Evolutionary conservation across 2,329 filamentous ascomycete species (phyloP).

Genomic region (Periconia digitata): DNA sequence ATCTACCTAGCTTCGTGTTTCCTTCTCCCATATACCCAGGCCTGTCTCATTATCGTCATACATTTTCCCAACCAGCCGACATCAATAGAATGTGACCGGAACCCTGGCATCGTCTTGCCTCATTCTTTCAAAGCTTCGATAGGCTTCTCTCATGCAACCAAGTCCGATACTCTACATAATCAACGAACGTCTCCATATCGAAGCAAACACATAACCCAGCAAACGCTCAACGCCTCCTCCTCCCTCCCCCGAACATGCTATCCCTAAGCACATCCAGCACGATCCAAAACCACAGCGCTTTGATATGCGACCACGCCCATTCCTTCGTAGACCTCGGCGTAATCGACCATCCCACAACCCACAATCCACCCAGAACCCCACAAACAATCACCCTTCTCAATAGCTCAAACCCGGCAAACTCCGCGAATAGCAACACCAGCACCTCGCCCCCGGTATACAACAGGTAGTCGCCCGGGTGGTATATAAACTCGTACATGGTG

Average conservation of each 20-base stretch:
- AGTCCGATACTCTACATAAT: too few relatives aligned
- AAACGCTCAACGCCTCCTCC: too few relatives aligned
- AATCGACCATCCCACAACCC: slow-evolving; percentile 11
- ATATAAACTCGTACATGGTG: slow-evolving; percentile 1
- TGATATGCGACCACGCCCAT: slow-evolving; percentile 13
- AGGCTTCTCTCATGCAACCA: too few relatives aligned
- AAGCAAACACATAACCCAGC: too few relatives aligned
- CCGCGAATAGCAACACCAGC: slow-evolving; percentile 1
- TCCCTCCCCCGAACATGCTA: slow-evolving; percentile 7
- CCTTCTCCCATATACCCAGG: too few relatives aligned
- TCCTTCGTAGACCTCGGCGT: slow-evolving; percentile 9
- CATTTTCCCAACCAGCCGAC: too few relatives aligned
- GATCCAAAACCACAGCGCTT: slow-evolving; percentile 11
- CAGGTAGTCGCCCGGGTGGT: slow-evolving; percentile 7
- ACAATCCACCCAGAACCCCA: slow-evolving; percentile 9
- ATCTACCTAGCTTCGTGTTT: too few relatives aligned
- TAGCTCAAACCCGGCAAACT: slow-evolving; percentile 5
- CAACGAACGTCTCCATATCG: too few relatives aligned
- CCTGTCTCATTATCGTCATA: too few relatives aligned
- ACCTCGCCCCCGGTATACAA: slow-evolving; percentile 4
- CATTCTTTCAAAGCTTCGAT: too few relatives aligned
- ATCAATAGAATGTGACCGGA: too few relatives aligned
- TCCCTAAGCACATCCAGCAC: slow-evolving; percentile 12
- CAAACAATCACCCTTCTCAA: slow-evolving; percentile 10
- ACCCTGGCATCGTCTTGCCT: too few relatives aligned